A percentile compares a stretch with the other conserved stretches of the same genome.
Evolutionary conservation across 2,329 filamentous ascomycete species (phyloP).

Genomic region (Aureobasidium musti): DNA sequence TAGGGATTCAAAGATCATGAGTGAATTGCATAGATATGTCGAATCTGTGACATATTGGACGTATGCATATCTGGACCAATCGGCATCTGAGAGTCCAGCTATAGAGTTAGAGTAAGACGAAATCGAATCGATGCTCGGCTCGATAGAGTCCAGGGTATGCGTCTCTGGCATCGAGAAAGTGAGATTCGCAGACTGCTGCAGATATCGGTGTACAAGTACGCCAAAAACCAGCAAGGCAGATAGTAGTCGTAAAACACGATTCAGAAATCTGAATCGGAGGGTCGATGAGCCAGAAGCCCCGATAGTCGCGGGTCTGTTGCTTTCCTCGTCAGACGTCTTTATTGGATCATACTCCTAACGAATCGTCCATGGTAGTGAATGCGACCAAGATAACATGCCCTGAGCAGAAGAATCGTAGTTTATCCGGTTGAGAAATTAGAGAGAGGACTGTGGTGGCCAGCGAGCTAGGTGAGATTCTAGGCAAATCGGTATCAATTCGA

Average conservation of each 20-base stretch:
- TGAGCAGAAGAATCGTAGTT: not conserved
- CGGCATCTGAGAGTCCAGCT: not conserved
- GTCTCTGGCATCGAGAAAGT: not conserved
- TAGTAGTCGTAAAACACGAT: not conserved
- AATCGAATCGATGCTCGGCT: not conserved
- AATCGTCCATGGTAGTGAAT: too few species aligned
- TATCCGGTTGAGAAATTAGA: too few species aligned
- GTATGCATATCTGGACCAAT: conserved; percentile 48
- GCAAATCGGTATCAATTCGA: too few species aligned
- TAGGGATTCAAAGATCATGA: conserved; percentile 51
- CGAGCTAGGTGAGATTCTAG: too few species aligned
- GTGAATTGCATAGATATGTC: conserved; percentile 48
- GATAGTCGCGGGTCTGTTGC: not conserved
- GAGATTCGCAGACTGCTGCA: not conserved
- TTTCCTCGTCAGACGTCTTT: not conserved
- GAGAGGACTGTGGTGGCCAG: too few species aligned
- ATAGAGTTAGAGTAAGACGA: not conserved
- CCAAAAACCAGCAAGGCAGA: not conserved
- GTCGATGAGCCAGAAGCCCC: not conserved
- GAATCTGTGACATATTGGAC: conserved; percentile 49
- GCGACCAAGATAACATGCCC: not conserved
- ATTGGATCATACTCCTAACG: too few species aligned
- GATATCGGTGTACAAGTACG: not conserved
- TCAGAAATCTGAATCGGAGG: not conserved
- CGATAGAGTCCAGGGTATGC: too few species aligned